These are phyloP conservation scores for Agarophyton chilense DNA, from an alignment of 23 red algal genomes.

Conservation along the genomic window DNA sequence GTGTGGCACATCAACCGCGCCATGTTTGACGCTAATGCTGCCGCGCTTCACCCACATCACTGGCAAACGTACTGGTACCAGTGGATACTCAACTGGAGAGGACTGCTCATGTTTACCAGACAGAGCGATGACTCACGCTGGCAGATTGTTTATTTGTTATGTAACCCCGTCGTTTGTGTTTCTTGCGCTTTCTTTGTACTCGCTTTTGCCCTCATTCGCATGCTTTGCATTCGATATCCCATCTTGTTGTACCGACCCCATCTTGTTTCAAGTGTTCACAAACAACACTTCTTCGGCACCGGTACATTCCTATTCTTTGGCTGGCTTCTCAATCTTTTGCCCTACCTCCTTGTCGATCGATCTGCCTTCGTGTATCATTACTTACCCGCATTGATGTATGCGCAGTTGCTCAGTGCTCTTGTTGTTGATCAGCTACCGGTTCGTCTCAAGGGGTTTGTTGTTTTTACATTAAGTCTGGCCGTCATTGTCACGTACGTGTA, in stretches of 20 bases:
- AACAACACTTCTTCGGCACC: background rate
- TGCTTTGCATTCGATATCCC: background rate
- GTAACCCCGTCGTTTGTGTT: conserved; percentile 45
- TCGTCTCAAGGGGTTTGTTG: background rate
- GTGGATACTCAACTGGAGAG: conserved; percentile 73
- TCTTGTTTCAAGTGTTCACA: background rate
- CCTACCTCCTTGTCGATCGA: conserved; percentile 63
- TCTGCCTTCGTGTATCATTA: conserved; percentile 83
- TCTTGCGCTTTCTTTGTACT: background rate
- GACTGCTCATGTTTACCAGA: conserved; percentile 69
- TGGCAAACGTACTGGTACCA: conserved; percentile 78
- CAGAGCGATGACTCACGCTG: background rate
- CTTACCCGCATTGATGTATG: conserved; percentile 70
- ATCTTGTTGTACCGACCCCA: background rate
- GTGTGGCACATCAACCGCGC: conserved; percentile 58
- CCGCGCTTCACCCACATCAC: conserved; percentile 58
- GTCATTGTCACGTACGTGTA: background rate
- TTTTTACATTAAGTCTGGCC: background rate
- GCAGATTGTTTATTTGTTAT: conserved; percentile 66
- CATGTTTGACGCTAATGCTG: conserved; percentile 72
- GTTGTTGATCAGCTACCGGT: conserved; percentile 49
- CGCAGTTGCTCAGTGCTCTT: conserved; percentile 57
- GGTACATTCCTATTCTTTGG: conserved; percentile 55
- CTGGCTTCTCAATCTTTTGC: conserved; percentile 56
- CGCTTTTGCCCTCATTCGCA: background rate